These are phyloP conservation scores for Chrysosporium queenslandicum DNA, from an alignment of 2,329 filamentous ascomycete genomes.

Conservation along the genomic window DNA sequence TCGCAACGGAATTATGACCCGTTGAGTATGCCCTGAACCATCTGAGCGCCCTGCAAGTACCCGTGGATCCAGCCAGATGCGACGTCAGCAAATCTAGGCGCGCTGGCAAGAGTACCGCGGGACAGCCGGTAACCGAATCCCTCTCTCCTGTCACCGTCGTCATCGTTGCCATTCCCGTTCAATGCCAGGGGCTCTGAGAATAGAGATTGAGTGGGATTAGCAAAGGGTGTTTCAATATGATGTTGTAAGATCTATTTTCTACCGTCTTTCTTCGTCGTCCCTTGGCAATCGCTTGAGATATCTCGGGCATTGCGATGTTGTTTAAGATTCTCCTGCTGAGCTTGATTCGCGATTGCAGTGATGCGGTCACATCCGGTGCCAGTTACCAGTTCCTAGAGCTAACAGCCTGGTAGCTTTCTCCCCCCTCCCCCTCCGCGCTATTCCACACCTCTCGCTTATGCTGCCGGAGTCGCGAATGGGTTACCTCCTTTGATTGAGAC, in stretches of 20 bases:
- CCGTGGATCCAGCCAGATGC: background rate
- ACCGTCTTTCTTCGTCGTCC: background rate
- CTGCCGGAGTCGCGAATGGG: conserved; percentile 59
- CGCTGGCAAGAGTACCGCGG: background rate
- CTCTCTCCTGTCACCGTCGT: background rate
- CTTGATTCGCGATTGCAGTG: background rate
- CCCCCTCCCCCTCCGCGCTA: conserved; percentile 78
- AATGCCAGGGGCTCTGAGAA: background rate
- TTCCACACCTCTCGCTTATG: conserved; percentile 61
- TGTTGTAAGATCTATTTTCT: conserved; percentile 4
- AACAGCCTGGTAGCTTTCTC: conserved; percentile 52
- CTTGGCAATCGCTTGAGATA: background rate
- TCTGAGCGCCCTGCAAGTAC: background rate
- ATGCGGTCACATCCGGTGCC: background rate
- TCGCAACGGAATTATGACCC: background rate
- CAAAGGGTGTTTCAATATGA: background rate
- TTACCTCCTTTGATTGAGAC: conserved; percentile 78
- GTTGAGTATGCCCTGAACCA: background rate
- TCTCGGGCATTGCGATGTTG: background rate
- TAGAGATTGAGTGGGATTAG: background rate
- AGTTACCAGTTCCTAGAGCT: conserved; percentile 1
- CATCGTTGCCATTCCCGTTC: background rate
- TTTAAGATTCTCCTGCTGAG: background rate
- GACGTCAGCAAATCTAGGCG: background rate
- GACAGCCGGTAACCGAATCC: background rate